Conservation (phyloP, 2,329 filamentous ascomycete genomes). For the Nothophoma quercina region DNA sequence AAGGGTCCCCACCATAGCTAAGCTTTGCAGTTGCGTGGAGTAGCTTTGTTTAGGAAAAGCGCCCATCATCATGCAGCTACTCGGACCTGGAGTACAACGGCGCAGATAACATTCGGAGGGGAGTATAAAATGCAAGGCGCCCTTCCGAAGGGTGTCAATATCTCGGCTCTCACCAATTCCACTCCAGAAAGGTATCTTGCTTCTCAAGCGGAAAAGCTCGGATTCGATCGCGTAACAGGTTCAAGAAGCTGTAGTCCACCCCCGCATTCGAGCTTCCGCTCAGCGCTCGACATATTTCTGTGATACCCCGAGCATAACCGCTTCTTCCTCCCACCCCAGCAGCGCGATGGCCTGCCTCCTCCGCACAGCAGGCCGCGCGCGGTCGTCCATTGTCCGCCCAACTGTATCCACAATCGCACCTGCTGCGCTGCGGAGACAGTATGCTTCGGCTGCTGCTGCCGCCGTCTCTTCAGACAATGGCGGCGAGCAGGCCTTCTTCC, state of each 20-base stretch:
- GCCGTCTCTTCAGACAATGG: constrained; percentile 41
- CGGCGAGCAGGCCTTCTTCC: constrained; percentile 61
- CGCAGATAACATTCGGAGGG: neutral
- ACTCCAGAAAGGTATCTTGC: neutral
- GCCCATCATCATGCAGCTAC: neutral
- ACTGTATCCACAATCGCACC: constrained; percentile 25
- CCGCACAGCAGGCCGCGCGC: constrained; percentile 33
- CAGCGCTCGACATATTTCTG: constrained; percentile 5
- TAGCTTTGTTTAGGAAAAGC: constrained; percentile 15
- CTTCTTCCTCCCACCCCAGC: neutral
- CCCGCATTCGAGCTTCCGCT: constrained; percentile 14
- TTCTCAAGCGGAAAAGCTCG: neutral
- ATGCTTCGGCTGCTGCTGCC: constrained; percentile 44
- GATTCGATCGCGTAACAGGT: constrained; percentile 12
- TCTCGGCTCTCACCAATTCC: neutral
- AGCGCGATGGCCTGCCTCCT: constrained; percentile 43
- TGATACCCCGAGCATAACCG: neutral
- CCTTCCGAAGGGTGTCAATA: neutral
- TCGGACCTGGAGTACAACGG: no score
- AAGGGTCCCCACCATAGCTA: constrained; percentile 10
- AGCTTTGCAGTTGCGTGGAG: constrained; percentile 19
- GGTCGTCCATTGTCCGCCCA: constrained; percentile 23
- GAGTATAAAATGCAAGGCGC: constrained; percentile 7
- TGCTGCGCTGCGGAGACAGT: constrained; percentile 33
- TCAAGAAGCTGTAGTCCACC: constrained; percentile 4